Evolutionary conservation across 2,329 filamentous ascomycete species (phyloP).

Genomic region (Ophiocordyceps robertsii): DNA sequence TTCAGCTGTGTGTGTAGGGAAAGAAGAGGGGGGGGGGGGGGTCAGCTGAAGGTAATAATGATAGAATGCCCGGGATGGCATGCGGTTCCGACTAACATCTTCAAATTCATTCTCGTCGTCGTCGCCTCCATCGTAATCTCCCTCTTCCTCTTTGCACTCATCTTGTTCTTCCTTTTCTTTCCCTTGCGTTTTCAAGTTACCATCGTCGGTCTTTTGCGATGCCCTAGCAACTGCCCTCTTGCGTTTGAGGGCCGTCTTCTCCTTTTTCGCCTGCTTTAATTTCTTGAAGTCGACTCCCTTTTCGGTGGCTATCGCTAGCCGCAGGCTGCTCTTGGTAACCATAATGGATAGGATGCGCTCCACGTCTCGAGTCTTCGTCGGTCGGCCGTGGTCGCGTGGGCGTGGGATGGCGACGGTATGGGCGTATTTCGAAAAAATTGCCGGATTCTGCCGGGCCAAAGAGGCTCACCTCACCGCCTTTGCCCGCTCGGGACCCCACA

Average conservation of each 20-base stretch:
- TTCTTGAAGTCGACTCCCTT: slow-evolving; percentile 41
- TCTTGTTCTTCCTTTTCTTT: slow-evolving; percentile 11
- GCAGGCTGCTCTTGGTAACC: slow-evolving; percentile 35
- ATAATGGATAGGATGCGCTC: slow-evolving; percentile 9
- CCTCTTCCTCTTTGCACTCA: slow-evolving; percentile 11
- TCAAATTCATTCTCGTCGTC: background rate
- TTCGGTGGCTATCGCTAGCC: slow-evolving; percentile 39
- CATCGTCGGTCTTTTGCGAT: slow-evolving; percentile 6
- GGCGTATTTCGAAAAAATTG: background rate
- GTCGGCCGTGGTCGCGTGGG: background rate
- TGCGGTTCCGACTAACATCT: background rate
- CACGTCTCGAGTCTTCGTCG: background rate
- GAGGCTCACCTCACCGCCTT: too few relatives aligned
- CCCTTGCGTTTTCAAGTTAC: slow-evolving; percentile 21
- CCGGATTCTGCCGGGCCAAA: too few relatives aligned
- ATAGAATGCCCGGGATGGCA: background rate
- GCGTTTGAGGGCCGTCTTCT: slow-evolving; percentile 27
- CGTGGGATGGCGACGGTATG: background rate
- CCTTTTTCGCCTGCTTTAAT: slow-evolving; percentile 33
- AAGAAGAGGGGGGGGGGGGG: background rate
- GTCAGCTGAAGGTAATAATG: background rate
- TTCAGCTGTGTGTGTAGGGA: slow-evolving; percentile 26
- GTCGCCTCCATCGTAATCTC: slow-evolving; percentile 8
- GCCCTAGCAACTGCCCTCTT: slow-evolving; percentile 4
- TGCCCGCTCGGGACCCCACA: too few relatives aligned